These are phyloP conservation scores for Agarophyton chilense DNA, from an alignment of 23 red algal species.

Conservation along the genomic window DNA sequence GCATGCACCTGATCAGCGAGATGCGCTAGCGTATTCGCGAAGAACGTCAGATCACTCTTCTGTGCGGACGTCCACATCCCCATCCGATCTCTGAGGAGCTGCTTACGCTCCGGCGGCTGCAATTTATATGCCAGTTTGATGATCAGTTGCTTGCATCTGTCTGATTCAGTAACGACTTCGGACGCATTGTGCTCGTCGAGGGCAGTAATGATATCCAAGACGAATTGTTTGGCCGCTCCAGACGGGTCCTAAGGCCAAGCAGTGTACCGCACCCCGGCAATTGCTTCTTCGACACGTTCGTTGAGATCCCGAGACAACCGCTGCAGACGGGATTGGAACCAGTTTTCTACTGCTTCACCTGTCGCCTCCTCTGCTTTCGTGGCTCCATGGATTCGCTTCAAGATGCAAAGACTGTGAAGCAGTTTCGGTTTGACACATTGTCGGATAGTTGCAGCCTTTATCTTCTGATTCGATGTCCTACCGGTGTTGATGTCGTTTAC, in stretches of 20 bases:
- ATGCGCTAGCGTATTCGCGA: background rate
- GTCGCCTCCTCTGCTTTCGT: conserved; percentile 31
- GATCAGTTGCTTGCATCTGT: no score
- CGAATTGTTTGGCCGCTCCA: conserved; percentile 16
- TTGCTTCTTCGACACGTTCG: conserved; percentile 37
- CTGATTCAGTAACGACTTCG: background rate
- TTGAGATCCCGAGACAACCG: background rate
- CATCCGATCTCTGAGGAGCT: conserved; percentile 16
- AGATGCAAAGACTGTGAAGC: conserved; percentile 32
- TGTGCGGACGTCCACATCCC: conserved; percentile 13
- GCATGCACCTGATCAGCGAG: conserved; percentile 18
- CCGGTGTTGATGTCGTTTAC: conserved; percentile 5
- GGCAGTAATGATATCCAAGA: conserved; percentile 13
- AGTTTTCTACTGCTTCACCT: conserved; percentile 4
- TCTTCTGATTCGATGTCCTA: background rate
- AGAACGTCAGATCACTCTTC: conserved; percentile 1
- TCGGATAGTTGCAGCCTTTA: conserved; percentile 6
- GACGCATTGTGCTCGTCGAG: conserved; percentile 42
- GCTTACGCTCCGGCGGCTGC: conserved; percentile 2
- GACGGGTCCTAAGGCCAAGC: background rate
- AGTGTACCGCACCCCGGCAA: background rate
- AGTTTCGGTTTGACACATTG: conserved; percentile 11
- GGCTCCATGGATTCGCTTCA: conserved; percentile 39
- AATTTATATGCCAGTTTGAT: no score
- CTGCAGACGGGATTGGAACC: background rate